phyloP scores from a whole-genome alignment of 805 yeast species.

The Candida insectorum region DNA sequence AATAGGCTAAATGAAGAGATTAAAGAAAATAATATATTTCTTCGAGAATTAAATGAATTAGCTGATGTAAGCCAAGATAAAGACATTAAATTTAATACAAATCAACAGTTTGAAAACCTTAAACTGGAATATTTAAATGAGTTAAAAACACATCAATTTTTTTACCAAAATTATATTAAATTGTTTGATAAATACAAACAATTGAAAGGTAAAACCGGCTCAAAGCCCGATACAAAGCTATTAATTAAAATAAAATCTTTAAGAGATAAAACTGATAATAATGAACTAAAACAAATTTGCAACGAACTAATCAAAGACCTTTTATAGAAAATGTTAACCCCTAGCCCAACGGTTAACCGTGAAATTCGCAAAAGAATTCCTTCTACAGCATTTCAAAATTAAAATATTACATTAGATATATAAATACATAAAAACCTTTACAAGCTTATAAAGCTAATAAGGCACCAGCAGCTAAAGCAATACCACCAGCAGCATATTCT shows the following conservation, averaged over 20 bases:
- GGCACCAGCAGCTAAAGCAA: conserved; percentile 9
- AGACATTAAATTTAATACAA: not conserved
- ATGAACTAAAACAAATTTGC: conserved; percentile 17
- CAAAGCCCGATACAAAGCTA: conserved; percentile 6
- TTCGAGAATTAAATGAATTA: conserved; percentile 20
- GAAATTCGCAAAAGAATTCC: not conserved
- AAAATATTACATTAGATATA: not conserved
- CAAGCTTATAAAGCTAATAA: conserved; percentile 11
- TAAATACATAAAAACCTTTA: not conserved
- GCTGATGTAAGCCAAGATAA: conserved; percentile 15
- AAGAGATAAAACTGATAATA: conserved; percentile 19
- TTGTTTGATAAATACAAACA: conserved; percentile 25
- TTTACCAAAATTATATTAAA: conserved; percentile 29
- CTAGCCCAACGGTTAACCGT: too few relatives aligned
- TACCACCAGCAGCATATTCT: conserved; percentile 12
- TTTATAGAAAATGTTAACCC: too few relatives aligned
- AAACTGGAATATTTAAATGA: conserved; percentile 26
- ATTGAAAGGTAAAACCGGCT: conserved; percentile 12
- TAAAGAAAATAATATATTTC: conserved; percentile 10
- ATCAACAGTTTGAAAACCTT: conserved; percentile 17
- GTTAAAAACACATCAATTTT: conserved; percentile 20
- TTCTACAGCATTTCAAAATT: not conserved
- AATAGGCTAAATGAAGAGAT: conserved; percentile 9
- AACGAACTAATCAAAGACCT: conserved; percentile 19
- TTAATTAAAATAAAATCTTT: conserved; percentile 17